phyloP scores from a whole-genome alignment of 2,329 filamentous ascomycete species.

The Clonostachys sp. region DNA sequence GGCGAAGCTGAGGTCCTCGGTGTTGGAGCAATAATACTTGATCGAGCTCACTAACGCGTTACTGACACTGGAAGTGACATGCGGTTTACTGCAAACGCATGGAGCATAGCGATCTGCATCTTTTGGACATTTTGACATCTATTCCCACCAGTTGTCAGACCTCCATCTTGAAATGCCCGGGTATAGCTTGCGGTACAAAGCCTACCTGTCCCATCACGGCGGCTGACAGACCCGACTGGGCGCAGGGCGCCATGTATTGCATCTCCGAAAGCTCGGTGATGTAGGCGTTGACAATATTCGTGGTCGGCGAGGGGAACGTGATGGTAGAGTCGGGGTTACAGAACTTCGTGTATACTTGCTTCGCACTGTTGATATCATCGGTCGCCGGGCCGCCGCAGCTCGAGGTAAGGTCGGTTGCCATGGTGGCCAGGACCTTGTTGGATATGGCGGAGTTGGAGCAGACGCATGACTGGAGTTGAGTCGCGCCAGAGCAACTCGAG shows the following conservation, averaged over 20 bases:
- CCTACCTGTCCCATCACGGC: conserved; percentile 21
- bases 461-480: conserved; percentile 44
- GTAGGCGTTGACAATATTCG: conserved; percentile 35
- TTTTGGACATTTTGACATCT: conserved; percentile 22
- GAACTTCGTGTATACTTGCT: conserved; percentile 38
- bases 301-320: conserved; percentile 34
- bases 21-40: conserved; percentile 37
- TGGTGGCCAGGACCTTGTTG: conserved; percentile 25
- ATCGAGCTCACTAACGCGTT: conserved; percentile 35
- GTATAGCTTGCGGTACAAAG: neutral
- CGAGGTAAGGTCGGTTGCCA: conserved; percentile 32
- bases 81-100: conserved; percentile 46
- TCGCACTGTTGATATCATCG: conserved; percentile 36
- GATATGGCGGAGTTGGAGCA: conserved; percentile 41
- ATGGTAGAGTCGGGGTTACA: conserved; percentile 35
- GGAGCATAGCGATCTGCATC: conserved; percentile 37
- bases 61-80: conserved; percentile 37
- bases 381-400: conserved; percentile 40
- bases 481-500: conserved; percentile 31
- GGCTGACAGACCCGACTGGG: conserved; percentile 18
- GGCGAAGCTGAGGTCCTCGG: conserved; percentile 39
- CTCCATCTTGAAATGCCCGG: conserved; percentile 1
- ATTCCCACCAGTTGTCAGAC: neutral
- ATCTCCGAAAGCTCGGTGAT: conserved; percentile 42
- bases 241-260: conserved; percentile 32